phyloP scores from a whole-genome alignment of 805 yeast genomes.

The Cyberlindnera subsufficiens region DNA sequence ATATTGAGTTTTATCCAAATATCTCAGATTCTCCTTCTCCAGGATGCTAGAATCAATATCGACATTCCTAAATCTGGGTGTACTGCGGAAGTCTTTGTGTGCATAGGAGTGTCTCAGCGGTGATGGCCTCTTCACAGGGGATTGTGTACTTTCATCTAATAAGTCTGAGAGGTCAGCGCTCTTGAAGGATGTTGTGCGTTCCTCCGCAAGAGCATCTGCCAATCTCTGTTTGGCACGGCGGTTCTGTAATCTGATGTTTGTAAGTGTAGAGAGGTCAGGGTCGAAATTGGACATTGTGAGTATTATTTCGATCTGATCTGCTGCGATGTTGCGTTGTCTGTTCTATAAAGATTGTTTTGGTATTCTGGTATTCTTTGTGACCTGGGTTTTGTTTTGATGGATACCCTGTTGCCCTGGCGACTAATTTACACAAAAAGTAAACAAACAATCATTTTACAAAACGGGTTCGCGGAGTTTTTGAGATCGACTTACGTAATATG shows the following conservation, averaged over 20 bases:
- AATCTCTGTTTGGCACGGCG: conserved; percentile 13
- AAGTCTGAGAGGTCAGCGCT: conserved; percentile 1
- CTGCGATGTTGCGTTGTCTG: background rate
- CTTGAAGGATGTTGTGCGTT: conserved; percentile 1
- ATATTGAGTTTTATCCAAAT: conserved; percentile 11
- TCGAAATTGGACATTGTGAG: conserved; percentile 6
- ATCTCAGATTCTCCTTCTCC: conserved; percentile 11
- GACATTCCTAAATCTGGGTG: background rate
- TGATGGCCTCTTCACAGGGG: conserved; percentile 11
- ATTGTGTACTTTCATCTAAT: conserved; percentile 5
- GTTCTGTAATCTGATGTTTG: conserved; percentile 17
- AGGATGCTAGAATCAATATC: conserved; percentile 11
- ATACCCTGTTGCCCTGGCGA: background rate
- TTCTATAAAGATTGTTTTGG: background rate
- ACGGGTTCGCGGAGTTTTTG: no score
- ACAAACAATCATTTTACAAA: no score
- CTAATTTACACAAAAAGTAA: no score
- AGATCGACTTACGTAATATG: no score
- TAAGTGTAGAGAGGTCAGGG: conserved; percentile 17
- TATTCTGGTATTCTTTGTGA: background rate
- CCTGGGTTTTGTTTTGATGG: background rate
- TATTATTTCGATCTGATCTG: background rate
- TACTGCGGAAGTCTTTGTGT: background rate
- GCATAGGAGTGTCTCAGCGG: conserved; percentile 8
- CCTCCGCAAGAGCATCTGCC: conserved; percentile 1